Evolutionary conservation across 2,329 filamentous ascomycete genomes (phyloP).

Genomic region (Ophiostoma triangulosporum): DNA sequence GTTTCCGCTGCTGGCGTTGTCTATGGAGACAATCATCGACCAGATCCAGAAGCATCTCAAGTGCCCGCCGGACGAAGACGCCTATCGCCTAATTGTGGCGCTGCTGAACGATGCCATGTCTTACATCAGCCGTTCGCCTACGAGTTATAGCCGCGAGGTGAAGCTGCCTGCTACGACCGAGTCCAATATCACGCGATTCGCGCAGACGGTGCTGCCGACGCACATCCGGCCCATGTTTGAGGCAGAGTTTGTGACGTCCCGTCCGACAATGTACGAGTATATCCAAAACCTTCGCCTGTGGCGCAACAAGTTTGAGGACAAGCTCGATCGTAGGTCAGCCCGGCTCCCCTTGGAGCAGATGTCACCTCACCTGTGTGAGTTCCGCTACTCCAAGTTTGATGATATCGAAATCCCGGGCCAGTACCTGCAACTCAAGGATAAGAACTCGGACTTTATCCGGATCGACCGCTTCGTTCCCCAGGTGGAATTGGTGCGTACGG

Average conservation of each 20-base stretch:
- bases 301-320: conserved; percentile 97
- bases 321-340: conserved; percentile 70
- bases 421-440: conserved; percentile 93
- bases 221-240: conserved; percentile 97
- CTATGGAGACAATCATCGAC: conserved; percentile 99
- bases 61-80: conserved; percentile 94
- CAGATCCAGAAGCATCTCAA: conserved; percentile 99
- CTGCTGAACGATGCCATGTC: conserved; percentile 89
- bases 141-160: conserved; percentile 76
- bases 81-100: conserved; percentile 93
- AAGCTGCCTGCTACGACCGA: conserved; percentile 85
- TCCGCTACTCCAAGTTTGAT: conserved; percentile 95
- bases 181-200: conserved; percentile 91
- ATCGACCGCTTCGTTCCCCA: conserved; percentile 95
- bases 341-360: conserved; percentile 68
- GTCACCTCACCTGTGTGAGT: conserved; percentile 87
- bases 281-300: conserved; percentile 92
- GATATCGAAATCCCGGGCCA: conserved; percentile 97
- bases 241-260: conserved; percentile 87
- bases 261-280: conserved; percentile 97
- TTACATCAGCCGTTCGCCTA: conserved; percentile 78
- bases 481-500: conserved; percentile 81
- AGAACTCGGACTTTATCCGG: conserved; percentile 95
- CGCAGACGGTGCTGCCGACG: conserved; percentile 84
- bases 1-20: conserved; percentile 86